Conservation (phyloP, 495 filamentous ascomycete species). For the Gamarada debralockiae region DNA sequence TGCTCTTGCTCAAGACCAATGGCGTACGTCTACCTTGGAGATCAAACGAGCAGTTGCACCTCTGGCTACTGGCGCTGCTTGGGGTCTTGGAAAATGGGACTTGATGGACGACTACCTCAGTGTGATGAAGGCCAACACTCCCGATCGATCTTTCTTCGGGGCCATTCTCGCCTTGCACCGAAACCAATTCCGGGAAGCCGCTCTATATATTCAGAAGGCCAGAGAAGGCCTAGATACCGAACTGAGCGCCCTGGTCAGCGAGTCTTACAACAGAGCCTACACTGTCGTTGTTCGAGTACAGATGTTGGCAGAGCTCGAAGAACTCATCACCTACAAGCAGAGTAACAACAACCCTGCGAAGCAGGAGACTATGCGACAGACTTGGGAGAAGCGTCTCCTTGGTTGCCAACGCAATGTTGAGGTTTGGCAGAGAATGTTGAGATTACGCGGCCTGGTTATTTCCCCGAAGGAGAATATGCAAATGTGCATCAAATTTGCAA, state of each 20-base stretch:
- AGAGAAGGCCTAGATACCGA: slow-evolving; percentile 93
- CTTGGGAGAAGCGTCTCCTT: slow-evolving; percentile 92
- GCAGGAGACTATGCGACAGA: slow-evolving; percentile 83
- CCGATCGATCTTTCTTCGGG: slow-evolving; percentile 95
- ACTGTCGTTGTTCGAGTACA: slow-evolving; percentile 93
- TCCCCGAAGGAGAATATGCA: slow-evolving; percentile 87
- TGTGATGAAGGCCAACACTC: slow-evolving; percentile 89
- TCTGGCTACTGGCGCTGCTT: slow-evolving; percentile 92
- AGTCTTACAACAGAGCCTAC: slow-evolving; percentile 96
- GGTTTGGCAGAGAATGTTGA: slow-evolving; percentile 97
- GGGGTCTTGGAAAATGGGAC: slow-evolving; percentile 95
- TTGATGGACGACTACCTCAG: slow-evolving; percentile 94
- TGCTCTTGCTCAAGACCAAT: slow-evolving; percentile 83
- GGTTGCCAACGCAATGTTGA: slow-evolving; percentile 97
- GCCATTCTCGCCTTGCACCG: slow-evolving; percentile 91
- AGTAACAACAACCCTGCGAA: slow-evolving; percentile 71
- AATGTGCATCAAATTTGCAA: slow-evolving; percentile 99
- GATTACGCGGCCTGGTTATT: slow-evolving; percentile 89
- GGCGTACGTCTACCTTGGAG: slow-evolving; percentile 79
- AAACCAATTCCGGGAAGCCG: slow-evolving; percentile 88
- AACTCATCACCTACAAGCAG: slow-evolving; percentile 97
- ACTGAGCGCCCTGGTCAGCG: slow-evolving; percentile 87
- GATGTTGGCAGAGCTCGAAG: slow-evolving; percentile 97
- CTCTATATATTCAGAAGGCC: slow-evolving; percentile 80
- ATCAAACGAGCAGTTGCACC: slow-evolving; percentile 85